Evolutionary conservation across 1,139 yeast genomes (phyloP).

Genomic region (Yamadazyma siamensis): DNA sequence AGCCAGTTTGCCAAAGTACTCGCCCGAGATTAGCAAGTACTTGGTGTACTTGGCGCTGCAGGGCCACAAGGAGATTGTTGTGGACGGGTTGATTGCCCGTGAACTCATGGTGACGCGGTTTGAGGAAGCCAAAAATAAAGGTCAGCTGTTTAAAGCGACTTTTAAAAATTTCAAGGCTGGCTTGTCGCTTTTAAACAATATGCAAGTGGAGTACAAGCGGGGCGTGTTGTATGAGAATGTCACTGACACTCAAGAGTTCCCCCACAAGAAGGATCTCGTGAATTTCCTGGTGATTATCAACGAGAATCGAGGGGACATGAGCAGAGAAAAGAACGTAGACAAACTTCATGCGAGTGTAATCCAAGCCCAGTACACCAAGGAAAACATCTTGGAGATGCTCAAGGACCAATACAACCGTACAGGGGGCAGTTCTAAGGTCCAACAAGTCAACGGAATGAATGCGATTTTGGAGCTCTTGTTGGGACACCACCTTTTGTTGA

Average conservation of each 20-base stretch:
- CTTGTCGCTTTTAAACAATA: not conserved
- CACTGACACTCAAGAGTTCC: not conserved
- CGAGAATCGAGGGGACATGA: not conserved
- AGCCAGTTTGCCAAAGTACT: not conserved
- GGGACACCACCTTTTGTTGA: constrained; percentile 4
- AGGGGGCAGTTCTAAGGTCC: not conserved
- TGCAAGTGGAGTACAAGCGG: not conserved
- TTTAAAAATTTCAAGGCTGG: not conserved
- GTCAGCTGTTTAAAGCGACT: not conserved
- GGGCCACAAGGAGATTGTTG: not conserved
- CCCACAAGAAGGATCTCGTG: not conserved
- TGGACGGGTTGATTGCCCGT: not conserved
- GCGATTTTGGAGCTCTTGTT: constrained; percentile 27
- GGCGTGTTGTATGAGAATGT: not conserved
- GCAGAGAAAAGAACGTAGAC: not conserved
- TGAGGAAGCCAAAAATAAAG: not conserved
- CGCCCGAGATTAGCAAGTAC: not conserved
- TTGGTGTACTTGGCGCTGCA: not conserved
- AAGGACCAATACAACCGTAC: not conserved
- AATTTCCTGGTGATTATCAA: not conserved
- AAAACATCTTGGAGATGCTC: not conserved
- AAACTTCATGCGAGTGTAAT: not conserved
- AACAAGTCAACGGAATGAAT: constrained; percentile 7
- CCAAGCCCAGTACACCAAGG: not conserved
- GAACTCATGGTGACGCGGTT: not conserved